phyloP scores from a whole-genome alignment of 805 yeast genomes.

The Candida awuae region DNA sequence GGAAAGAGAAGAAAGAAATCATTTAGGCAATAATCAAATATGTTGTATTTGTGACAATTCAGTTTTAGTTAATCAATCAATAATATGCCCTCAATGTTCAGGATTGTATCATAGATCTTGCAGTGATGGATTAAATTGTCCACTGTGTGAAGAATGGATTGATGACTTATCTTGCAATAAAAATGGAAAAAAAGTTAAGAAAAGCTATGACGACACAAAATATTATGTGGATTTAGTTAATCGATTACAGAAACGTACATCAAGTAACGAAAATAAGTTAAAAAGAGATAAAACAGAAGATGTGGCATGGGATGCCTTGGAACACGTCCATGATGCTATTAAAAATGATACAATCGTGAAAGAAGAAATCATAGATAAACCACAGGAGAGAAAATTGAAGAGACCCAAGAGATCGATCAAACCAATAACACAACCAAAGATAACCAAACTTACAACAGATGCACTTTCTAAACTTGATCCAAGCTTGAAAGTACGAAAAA shows the following conservation, averaged over 20 bases:
- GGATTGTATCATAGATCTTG: conserved; percentile 28
- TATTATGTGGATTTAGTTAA: conserved; percentile 7
- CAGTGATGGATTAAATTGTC: conserved; percentile 25
- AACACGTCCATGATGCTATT: conserved; percentile 1
- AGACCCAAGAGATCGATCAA: conserved; percentile 9
- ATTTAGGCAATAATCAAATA: conserved; percentile 18
- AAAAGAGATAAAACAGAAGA: background rate
- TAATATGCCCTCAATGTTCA: conserved; percentile 28
- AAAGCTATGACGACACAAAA: conserved; percentile 2
- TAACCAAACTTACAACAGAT: conserved; percentile 8
- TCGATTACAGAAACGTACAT: background rate
- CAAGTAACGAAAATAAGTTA: background rate
- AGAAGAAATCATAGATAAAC: background rate
- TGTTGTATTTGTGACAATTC: conserved; percentile 29
- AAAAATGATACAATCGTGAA: background rate
- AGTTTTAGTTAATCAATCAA: conserved; percentile 16
- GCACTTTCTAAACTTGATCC: conserved; percentile 10
- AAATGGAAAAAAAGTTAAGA: background rate
- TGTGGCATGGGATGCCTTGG: conserved; percentile 12
- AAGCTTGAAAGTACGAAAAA: background rate
- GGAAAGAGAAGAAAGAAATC: too few species aligned
- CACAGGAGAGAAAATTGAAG: conserved; percentile 3
- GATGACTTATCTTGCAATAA: conserved; percentile 11
- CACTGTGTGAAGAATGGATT: conserved; percentile 30
- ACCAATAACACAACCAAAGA: background rate